Evolutionary conservation across 202 grass and related monocot species (phyloP).

Genomic region (Brachypodium distachyon): DNA sequence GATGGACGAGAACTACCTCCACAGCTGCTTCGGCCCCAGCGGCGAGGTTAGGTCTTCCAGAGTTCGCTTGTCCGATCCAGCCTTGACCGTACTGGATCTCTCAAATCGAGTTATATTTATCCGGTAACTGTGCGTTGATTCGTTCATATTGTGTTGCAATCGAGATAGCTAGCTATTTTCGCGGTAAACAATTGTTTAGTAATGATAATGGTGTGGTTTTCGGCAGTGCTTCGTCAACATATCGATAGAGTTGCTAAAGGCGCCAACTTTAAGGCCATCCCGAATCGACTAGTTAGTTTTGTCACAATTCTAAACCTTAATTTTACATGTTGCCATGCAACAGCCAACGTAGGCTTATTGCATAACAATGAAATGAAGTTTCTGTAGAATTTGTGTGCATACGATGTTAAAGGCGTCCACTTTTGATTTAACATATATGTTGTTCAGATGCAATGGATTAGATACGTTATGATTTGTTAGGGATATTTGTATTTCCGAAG

Average conservation of each 20-base stretch:
- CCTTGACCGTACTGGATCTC: slow-evolving; percentile 24
- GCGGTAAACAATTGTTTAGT: neutral
- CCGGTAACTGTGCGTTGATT: neutral
- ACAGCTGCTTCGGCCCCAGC: slow-evolving; percentile 56
- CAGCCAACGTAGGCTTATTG: neutral
- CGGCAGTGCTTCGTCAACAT: neutral
- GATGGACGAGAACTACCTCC: slow-evolving; percentile 85
- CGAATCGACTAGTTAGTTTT: neutral
- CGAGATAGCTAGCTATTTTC: neutral
- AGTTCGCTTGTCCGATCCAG: slow-evolving; percentile 11
- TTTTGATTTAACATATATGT: neutral
- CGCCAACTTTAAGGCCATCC: slow-evolving; percentile 8
- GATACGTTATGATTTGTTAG: neutral
- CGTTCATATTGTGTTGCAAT: neutral
- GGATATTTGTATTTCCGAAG: neutral
- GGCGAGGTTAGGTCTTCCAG: slow-evolving; percentile 42
- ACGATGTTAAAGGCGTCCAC: neutral
- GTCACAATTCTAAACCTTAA: neutral
- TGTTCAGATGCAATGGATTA: neutral
- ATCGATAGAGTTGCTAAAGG: neutral
- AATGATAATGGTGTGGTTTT: neutral
- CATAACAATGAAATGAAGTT: neutral
- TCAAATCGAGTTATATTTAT: slow-evolving; percentile 3
- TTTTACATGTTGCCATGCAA: neutral
- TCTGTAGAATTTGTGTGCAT: neutral